Conservation (phyloP, 345 rosid species). For the Aquilaria yunnanensis region DNA sequence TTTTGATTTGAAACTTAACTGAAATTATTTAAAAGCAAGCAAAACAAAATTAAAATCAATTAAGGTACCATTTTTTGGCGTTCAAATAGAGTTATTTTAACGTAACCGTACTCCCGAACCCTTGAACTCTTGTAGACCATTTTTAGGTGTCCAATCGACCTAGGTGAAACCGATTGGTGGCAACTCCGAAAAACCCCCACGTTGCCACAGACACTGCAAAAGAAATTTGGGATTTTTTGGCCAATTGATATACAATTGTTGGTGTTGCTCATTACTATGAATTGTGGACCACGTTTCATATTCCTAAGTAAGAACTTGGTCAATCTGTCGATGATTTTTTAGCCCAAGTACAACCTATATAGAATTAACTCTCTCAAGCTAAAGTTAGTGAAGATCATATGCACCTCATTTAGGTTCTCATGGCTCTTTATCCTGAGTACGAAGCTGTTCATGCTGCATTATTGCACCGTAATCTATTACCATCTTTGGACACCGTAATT, state of each 20-base stretch:
- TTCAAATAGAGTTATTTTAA: too few species aligned
- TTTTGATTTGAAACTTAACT: too few species aligned
- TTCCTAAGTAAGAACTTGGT: not conserved
- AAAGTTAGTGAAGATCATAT: slow-evolving; percentile 1
- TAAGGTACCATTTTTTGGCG: too few species aligned
- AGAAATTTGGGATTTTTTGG: slow-evolving; percentile 5
- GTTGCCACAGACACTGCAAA: not conserved
- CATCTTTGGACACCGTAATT: not conserved
- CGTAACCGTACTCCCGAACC: too few species aligned
- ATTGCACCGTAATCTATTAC: not conserved
- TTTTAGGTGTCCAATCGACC: too few species aligned
- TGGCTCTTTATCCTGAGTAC: slow-evolving; percentile 9
- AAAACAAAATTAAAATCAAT: too few species aligned
- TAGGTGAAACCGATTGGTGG: too few species aligned
- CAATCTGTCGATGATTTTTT: slow-evolving; percentile 12
- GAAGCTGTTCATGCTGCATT: not conserved
- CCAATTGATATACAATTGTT: not conserved
- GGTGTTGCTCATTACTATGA: not conserved
- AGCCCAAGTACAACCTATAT: slow-evolving; percentile 4
- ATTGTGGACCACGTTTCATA: not conserved
- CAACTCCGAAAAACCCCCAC: too few species aligned
- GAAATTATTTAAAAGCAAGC: too few species aligned
- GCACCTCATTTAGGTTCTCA: slow-evolving; percentile 15
- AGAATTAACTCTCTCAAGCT: slow-evolving; percentile 1
- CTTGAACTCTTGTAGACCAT: too few species aligned